These are phyloP conservation scores for Knoxdaviesia proteae DNA, from an alignment of 2,329 filamentous ascomycete genomes.

Conservation along the genomic window DNA sequence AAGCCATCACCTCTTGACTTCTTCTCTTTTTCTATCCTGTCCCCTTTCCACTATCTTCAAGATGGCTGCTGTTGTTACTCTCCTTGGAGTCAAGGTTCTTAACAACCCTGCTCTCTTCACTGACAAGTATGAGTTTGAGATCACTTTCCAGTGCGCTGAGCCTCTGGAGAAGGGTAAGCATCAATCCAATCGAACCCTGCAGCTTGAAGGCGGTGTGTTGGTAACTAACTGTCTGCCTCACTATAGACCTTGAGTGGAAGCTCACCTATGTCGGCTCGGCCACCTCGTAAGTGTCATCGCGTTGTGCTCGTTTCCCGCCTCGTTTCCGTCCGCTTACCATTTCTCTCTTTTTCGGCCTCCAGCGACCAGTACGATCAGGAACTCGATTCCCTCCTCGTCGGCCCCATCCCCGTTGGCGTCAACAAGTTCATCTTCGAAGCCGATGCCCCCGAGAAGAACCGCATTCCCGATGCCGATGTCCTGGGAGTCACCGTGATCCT, in stretches of 20 bases:
- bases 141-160: constrained; percentile 96
- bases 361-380: constrained; percentile 96
- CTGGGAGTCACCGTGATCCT: constrained; percentile 94
- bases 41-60: constrained; percentile 3
- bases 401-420: constrained; percentile 89
- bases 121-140: constrained; percentile 89
- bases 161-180: constrained; percentile 67
- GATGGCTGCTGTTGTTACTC: constrained; percentile 81
- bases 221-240: constrained; percentile 6
- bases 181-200: background rate
- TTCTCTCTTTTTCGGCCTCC: constrained; percentile 8
- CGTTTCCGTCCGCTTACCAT: constrained; percentile 5
- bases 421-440: constrained; percentile 99
- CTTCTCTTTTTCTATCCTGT: constrained; percentile 2
- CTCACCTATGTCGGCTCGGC: constrained; percentile 96
- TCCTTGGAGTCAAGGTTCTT: constrained; percentile 83
- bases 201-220: background rate
- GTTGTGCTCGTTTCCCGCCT: constrained; percentile 2
- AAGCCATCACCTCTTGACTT: constrained; percentile 1
- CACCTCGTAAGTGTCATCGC: constrained; percentile 51
- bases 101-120: constrained; percentile 95
- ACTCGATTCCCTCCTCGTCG: constrained; percentile 88
- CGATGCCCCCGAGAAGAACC: constrained; percentile 70
- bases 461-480: constrained; percentile 88
- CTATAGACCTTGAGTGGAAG: constrained; percentile 90